A percentile compares a stretch with the other conserved stretches of the same genome.
phyloP scores from a whole-genome alignment of 176 grass and related monocot genomes.

The Musa troglodytarum region DNA sequence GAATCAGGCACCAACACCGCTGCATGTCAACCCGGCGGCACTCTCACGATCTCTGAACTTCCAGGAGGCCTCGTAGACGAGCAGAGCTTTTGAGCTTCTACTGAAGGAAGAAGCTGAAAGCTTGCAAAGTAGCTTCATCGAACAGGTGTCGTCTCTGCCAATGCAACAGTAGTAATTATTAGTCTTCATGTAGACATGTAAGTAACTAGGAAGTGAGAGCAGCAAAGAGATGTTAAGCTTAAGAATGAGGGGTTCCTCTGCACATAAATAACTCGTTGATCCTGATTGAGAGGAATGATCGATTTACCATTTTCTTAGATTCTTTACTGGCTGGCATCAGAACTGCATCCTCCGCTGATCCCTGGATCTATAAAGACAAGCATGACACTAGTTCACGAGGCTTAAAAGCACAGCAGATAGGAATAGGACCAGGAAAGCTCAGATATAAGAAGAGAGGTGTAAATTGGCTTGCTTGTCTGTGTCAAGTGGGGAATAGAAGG shows the following conservation, averaged over 20 bases:
- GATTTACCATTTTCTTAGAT: neutral
- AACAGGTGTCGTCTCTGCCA: too few species aligned
- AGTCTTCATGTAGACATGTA: neutral
- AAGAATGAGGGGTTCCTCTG: neutral
- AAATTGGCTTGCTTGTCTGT: neutral
- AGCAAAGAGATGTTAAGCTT: neutral
- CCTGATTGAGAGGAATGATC: neutral
- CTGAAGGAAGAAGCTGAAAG: neutral
- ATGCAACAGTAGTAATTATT: conserved; percentile 2
- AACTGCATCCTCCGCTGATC: neutral
- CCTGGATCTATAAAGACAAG: neutral
- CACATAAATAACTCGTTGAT: conserved; percentile 4
- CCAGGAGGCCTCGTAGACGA: conserved; percentile 15
- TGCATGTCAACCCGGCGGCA: conserved; percentile 23
- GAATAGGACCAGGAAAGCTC: neutral
- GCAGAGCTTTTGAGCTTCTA: too few species aligned
- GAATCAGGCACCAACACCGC: conserved; percentile 1
- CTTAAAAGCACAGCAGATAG: neutral
- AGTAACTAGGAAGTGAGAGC: too few species aligned
- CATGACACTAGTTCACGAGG: neutral
- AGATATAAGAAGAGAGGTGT: neutral
- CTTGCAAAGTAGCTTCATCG: neutral
- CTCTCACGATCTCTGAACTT: conserved; percentile 18
- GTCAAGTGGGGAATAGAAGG: neutral
- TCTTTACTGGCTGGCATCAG: neutral